Percentiles rank a stretch among this genome's conserved stretches.
phyloP scores from a whole-genome alignment of 768 basidiomycete species.

The Auriculariales sp. region DNA sequence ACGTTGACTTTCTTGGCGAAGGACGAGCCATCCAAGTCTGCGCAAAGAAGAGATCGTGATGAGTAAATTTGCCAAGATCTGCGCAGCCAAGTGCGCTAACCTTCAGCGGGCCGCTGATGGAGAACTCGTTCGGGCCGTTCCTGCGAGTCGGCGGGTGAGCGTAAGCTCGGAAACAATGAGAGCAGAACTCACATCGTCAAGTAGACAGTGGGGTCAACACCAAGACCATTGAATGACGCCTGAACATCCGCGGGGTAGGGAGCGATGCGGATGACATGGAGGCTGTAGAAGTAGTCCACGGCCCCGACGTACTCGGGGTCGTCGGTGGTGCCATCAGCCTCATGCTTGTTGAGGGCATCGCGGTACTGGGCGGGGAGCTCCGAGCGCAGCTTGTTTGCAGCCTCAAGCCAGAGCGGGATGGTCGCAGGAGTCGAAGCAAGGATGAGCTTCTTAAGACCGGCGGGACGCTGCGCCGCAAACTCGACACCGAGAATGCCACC shows the following conservation, averaged over 20 bases:
- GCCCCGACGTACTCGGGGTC: constrained; percentile 1
- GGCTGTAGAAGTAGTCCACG: constrained; percentile 3
- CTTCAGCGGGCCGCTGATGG: not conserved
- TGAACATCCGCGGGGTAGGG: constrained; percentile 1
- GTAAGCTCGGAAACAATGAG: not conserved
- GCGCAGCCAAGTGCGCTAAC: too few species aligned
- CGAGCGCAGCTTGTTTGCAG: not conserved
- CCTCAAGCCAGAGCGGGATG: constrained; percentile 2
- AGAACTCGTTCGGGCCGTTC: constrained; percentile 6
- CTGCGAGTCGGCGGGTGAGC: not conserved
- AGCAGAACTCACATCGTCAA: constrained; percentile 1
- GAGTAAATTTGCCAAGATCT: too few species aligned
- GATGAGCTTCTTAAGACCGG: constrained; percentile 3
- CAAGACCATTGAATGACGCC: not conserved
- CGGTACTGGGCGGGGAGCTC: not conserved
- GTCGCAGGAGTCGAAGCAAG: not conserved
- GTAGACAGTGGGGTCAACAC: constrained; percentile 4
- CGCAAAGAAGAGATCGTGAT: too few species aligned
- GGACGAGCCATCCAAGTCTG: constrained; percentile 2
- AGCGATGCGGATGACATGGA: not conserved
- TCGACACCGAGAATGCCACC: constrained; percentile 5
- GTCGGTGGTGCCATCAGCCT: not conserved
- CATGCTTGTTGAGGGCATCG: constrained; percentile 1
- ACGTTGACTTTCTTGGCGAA: constrained; percentile 3
- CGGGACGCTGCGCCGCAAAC: not conserved